These are phyloP conservation scores for Kwoniella botswanensis DNA, from an alignment of 768 basidiomycete species.

Conservation along the genomic window DNA sequence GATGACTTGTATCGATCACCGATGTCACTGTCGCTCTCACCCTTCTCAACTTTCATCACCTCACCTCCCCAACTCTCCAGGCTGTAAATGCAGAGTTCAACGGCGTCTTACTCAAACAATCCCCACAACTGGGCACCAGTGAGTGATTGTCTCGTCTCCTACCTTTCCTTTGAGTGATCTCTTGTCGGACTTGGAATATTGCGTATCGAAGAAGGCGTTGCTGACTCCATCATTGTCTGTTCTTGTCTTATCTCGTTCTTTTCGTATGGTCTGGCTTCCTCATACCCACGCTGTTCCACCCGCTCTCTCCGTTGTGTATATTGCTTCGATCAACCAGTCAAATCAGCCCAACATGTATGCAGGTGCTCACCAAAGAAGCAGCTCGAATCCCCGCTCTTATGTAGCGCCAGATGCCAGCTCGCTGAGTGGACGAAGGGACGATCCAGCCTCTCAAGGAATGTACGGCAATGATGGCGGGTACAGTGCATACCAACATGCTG, in stretches of 20 bases:
- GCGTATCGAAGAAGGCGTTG: background rate
- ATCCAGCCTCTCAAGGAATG: constrained; percentile 11
- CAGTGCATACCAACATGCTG: constrained; percentile 20
- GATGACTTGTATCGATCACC: background rate
- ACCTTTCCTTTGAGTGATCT: background rate
- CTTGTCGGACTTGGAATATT: background rate
- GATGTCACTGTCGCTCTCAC: background rate
- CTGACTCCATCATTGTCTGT: background rate
- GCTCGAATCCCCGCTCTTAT: constrained; percentile 29
- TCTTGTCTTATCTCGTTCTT: background rate
- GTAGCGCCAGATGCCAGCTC: constrained; percentile 3
- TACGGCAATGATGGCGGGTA: constrained; percentile 18
- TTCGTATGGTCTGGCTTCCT: background rate
- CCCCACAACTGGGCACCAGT: constrained; percentile 27
- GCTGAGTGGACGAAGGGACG: constrained; percentile 19
- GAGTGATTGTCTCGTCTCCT: background rate
- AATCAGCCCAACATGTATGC: constrained; percentile 30
- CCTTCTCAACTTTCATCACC: background rate
- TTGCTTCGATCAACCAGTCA: constrained; percentile 5
- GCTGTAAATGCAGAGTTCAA: constrained; percentile 27
- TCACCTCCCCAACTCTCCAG: background rate
- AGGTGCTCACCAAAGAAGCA: constrained; percentile 21
- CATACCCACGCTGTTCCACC: background rate
- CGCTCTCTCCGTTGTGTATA: constrained; percentile 7
- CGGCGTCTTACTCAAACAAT: constrained; percentile 10